phyloP scores from a whole-genome alignment of 441 rosid genomes.

The Erodium moschatum region DNA sequence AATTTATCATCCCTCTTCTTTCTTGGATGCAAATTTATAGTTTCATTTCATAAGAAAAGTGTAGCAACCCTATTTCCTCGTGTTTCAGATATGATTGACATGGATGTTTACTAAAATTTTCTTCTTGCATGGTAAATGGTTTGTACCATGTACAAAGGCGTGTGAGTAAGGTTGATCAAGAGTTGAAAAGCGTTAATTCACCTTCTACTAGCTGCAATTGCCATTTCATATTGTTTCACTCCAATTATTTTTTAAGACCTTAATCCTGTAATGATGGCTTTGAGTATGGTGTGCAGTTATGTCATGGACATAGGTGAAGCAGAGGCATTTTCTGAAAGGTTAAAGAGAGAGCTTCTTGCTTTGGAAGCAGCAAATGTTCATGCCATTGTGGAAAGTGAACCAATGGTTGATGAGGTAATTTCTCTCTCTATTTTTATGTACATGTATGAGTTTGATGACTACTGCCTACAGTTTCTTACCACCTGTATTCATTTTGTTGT shows the following conservation, averaged over 20 bases:
- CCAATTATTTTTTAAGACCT: not conserved
- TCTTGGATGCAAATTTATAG: not conserved
- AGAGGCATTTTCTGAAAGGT: constrained; percentile 96
- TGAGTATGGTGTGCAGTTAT: constrained; percentile 50
- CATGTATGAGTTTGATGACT: constrained; percentile 3
- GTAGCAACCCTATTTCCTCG: not conserved
- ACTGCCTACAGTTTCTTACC: constrained; percentile 4
- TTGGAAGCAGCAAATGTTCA: constrained; percentile 99
- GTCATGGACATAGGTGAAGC: constrained; percentile 99
- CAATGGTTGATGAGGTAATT: constrained; percentile 75
- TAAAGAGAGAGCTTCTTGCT: constrained; percentile 95
- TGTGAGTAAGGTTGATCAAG: not conserved
- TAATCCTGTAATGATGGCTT: constrained; percentile 17
- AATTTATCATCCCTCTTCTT: not conserved
- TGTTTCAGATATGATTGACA: not conserved
- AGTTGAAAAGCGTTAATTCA: constrained; percentile 6
- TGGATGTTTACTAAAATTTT: not conserved
- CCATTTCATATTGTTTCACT: not conserved
- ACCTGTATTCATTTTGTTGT: not conserved
- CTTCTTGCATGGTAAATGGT: not conserved
- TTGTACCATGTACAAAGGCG: not conserved
- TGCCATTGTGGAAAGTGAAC: constrained; percentile 96
- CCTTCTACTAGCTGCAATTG: not conserved
- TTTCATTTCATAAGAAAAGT: no score
- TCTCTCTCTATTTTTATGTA: constrained; percentile 13